These are phyloP conservation scores for Orbilia brochopaga DNA, from an alignment of 2,329 filamentous ascomycete species.

Conservation along the genomic window DNA sequence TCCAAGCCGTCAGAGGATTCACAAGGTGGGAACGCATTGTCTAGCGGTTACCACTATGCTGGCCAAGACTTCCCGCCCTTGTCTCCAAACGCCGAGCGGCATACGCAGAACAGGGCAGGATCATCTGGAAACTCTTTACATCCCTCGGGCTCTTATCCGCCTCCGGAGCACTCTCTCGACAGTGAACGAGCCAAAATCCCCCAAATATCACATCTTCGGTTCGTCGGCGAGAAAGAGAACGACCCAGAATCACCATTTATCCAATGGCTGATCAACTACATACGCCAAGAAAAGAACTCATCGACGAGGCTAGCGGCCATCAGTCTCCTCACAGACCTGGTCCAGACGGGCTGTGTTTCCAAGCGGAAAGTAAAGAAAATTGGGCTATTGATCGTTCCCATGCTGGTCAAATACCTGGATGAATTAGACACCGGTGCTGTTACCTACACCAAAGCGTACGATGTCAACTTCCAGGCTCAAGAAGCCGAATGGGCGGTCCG, in stretches of 20 bases:
- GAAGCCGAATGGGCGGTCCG: conserved; percentile 64
- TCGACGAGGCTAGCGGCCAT: conserved; percentile 72
- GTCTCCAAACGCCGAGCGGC: conserved; percentile 38
- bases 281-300: conserved; percentile 64
- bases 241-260: conserved; percentile 70
- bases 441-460: conserved; percentile 58
- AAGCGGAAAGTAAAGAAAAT: conserved; percentile 70
- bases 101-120: conserved; percentile 16
- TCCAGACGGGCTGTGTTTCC: conserved; percentile 70
- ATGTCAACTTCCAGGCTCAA: conserved; percentile 58
- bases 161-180: conserved; percentile 34
- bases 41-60: conserved; percentile 32
- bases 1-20: conserved; percentile 28
- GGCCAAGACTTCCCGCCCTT: conserved; percentile 44
- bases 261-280: conserved; percentile 73
- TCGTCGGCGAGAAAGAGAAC: conserved; percentile 35
- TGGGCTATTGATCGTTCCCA: conserved; percentile 71
- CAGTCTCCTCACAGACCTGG: conserved; percentile 71
- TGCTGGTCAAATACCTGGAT: conserved; percentile 71
- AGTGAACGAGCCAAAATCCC: conserved; percentile 33
- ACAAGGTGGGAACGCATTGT: conserved; percentile 9
- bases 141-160: conserved; percentile 4
- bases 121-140: conserved; percentile 21
- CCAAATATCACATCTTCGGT: conserved; percentile 39
- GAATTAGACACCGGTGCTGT: conserved; percentile 59